These are phyloP conservation scores for Austroboletus sp. DNA, from an alignment of 1,284 basidiomycete genomes.

Conservation along the genomic window DNA sequence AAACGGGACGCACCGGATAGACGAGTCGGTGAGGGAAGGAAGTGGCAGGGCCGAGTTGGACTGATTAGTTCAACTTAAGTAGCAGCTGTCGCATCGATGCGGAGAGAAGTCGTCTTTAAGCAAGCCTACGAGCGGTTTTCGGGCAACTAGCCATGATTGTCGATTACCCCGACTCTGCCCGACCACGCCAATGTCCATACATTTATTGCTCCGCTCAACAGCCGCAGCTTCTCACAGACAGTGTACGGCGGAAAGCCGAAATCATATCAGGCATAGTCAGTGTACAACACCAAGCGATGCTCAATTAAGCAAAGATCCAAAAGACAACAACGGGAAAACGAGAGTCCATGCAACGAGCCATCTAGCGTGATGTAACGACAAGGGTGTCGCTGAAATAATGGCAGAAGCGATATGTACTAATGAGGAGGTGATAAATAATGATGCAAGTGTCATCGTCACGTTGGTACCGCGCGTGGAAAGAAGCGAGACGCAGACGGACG, in stretches of 20 bases:
- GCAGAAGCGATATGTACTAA: slow-evolving; percentile 15
- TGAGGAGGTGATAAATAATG: slow-evolving; percentile 27
- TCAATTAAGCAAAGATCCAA: slow-evolving; percentile 21
- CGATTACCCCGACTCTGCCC: slow-evolving; percentile 1
- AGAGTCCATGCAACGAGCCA: slow-evolving; percentile 15
- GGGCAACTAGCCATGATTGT: neutral
- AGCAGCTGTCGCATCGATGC: neutral
- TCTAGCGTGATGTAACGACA: slow-evolving; percentile 17
- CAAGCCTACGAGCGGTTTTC: neutral
- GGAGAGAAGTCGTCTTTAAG: neutral
- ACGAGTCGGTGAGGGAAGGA: neutral
- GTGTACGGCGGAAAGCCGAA: neutral
- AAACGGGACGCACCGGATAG: slow-evolving; percentile 8
- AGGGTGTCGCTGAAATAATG: slow-evolving; percentile 13
- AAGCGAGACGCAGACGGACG: slow-evolving; percentile 1
- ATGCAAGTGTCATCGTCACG: slow-evolving; percentile 27
- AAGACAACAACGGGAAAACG: slow-evolving; percentile 6
- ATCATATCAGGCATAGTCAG: neutral
- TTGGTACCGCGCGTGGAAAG: slow-evolving; percentile 11
- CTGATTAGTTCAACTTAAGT: slow-evolving; percentile 4
- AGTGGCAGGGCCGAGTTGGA: neutral
- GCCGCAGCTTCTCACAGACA: neutral
- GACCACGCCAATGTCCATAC: neutral
- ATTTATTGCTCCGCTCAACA: neutral
- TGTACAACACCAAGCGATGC: slow-evolving; percentile 3